Evolutionary conservation across 176 grass and related monocot species (phyloP), one percentile per base, ranked within the genome.

Genomic region (Phoenix dactylifera): DNA sequence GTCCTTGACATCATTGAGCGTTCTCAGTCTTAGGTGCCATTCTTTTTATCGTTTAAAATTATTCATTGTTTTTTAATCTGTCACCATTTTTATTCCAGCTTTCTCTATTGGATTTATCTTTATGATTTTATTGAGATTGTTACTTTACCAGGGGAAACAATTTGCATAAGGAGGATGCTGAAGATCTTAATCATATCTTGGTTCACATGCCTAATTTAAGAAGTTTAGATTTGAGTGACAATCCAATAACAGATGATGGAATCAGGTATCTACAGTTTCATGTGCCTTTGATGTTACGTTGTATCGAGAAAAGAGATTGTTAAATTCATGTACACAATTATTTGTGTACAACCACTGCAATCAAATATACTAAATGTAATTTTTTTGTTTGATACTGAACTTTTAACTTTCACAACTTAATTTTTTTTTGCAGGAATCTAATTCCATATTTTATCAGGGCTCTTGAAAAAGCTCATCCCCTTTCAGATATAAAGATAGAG

Each of bases 161-260:
- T 83, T 88, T 97, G 49, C 69, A 78, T 23, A 60, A 75, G 49
- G 49, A 67, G 1, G 93, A 97, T 85, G 58, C 86, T 59, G 75
- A 85, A 54, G 87, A 79, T 69, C 81, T 97, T 72, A 50, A 58
- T 55, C 71, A 72, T 60, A 75, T 97, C 62, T 73, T 97, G 83
- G 64, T 72, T 73, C 82, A 70, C 66, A 85, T 88, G 67, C 82
- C 87, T 54, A 74, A 65, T 39, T 76, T 97, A 60, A 83, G 53
- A 64, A 75, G 80, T 69, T 85, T 97, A 63, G 93, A 97, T 79
- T 74, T 97, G 70, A 92, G 93, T 56, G 78, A 82, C 39, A 97
- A 97, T 61, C 76, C 87, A 44, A 77, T 97, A 70, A 78, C 48
- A 51, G 93, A 97, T 57, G 76, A 77, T 49, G 93, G 93, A 70